phyloP scores from a whole-genome alignment of 129 eudicot species.

The Tagetes erecta region DNA sequence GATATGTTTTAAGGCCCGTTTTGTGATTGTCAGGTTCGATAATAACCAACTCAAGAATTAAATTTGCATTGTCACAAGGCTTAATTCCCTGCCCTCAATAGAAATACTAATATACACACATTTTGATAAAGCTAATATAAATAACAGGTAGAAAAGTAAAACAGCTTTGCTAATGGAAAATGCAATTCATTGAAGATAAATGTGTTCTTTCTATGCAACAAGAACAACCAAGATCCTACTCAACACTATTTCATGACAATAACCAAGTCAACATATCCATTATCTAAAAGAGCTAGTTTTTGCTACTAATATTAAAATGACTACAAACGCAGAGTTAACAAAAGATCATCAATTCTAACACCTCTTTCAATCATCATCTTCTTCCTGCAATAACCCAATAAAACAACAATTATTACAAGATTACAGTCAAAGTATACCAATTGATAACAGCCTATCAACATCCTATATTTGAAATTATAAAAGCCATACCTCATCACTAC shows the following conservation, averaged over 20 bases:
- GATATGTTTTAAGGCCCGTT: constrained; percentile 71
- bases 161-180: not conserved
- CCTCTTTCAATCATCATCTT: constrained; percentile 36
- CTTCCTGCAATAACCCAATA: constrained; percentile 28
- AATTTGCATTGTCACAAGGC: too few species aligned
- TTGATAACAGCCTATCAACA: too few species aligned
- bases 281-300: not conserved
- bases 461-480: too few species aligned
- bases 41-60: constrained; percentile 50
- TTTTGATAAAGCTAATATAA: too few species aligned
- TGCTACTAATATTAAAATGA: constrained; percentile 11
- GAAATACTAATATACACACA: too few species aligned
- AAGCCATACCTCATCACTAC: constrained; percentile 52
- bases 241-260: constrained; percentile 19
- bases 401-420: not conserved
- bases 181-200: constrained; percentile 23
- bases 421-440: not conserved
- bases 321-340: constrained; percentile 29
- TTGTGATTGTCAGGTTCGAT: constrained; percentile 79
- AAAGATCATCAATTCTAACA: not conserved
- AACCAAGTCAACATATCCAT: constrained; percentile 23
- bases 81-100: too few species aligned
- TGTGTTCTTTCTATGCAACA: constrained; percentile 36
- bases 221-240: constrained; percentile 24
- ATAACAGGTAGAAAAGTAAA: too few species aligned